A percentile compares a stretch with the other conserved stretches of the same genome.
Evolutionary conservation across 2,329 filamentous ascomycete species (phyloP).

Genomic region (Fusarium drepaniforme): DNA sequence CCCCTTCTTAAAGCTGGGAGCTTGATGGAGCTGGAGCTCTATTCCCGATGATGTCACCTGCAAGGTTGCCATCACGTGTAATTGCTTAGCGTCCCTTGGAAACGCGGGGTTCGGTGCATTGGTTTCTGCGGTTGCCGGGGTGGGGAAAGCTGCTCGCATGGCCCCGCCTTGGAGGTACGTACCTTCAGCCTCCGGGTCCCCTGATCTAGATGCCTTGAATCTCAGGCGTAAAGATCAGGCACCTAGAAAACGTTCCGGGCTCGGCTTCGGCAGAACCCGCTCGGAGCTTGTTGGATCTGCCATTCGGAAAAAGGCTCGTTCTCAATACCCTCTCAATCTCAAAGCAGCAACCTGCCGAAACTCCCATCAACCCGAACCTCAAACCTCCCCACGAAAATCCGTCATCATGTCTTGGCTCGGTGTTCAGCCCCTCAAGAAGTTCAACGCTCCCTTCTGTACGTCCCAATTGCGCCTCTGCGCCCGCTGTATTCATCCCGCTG

Average conservation of each 20-base stretch:
- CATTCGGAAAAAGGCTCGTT: slow-evolving; percentile 56
- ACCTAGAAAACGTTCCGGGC: slow-evolving; percentile 18
- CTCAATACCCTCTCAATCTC: slow-evolving; percentile 50
- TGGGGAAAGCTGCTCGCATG: slow-evolving; percentile 5
- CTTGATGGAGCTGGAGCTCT: slow-evolving; percentile 39
- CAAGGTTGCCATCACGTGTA: slow-evolving; percentile 38
- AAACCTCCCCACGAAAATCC: slow-evolving; percentile 53
- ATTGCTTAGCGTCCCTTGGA: slow-evolving; percentile 38
- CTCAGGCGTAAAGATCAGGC: slow-evolving; percentile 51
- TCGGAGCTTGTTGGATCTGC: slow-evolving; percentile 46
- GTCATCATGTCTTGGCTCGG: slow-evolving; percentile 82
- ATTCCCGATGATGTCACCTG: slow-evolving; percentile 43
- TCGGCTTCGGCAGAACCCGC: slow-evolving; percentile 53
- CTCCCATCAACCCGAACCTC: slow-evolving; percentile 51
- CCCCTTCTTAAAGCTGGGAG: slow-evolving; percentile 45
- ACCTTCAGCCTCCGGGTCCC: neutral
- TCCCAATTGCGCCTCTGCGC: slow-evolving; percentile 60
- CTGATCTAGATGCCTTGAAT: slow-evolving; percentile 19
- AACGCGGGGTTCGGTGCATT: slow-evolving; percentile 45
- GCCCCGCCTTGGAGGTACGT: slow-evolving; percentile 23
- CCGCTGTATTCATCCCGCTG: too few relatives aligned
- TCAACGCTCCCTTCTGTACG: slow-evolving; percentile 82
- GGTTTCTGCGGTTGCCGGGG: slow-evolving; percentile 28
- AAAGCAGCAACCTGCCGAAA: slow-evolving; percentile 46
- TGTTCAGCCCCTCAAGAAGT: slow-evolving; percentile 78